phyloP scores from a whole-genome alignment of 2,329 filamentous ascomycete species.

The Fusarium anthophilum region DNA sequence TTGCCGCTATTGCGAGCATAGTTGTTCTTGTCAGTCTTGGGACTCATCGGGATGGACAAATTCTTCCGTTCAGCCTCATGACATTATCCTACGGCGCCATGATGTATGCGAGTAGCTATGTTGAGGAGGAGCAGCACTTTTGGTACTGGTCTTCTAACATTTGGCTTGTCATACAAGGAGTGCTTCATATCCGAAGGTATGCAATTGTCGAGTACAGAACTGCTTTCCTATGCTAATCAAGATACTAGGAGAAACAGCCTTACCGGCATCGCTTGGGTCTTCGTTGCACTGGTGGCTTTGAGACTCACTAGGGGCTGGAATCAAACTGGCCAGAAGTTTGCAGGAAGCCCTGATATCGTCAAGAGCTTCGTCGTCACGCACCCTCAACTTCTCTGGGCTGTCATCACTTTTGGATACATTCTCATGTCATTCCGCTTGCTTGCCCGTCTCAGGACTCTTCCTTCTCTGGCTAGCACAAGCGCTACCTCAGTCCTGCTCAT shows the following conservation, averaged over 20 bases:
- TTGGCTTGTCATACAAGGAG: slow-evolving; percentile 69
- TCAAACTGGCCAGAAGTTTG: slow-evolving; percentile 95
- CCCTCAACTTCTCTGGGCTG: slow-evolving; percentile 75
- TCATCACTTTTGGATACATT: slow-evolving; percentile 76
- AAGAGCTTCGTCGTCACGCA: slow-evolving; percentile 73
- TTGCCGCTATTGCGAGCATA: slow-evolving; percentile 42
- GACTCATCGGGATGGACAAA: slow-evolving; percentile 12
- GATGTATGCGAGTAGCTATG: slow-evolving; percentile 98
- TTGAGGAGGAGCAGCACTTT: slow-evolving; percentile 98
- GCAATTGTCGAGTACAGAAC: background rate
- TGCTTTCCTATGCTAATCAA: slow-evolving; percentile 2
- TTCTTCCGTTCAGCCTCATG: slow-evolving; percentile 59
- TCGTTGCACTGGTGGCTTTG: slow-evolving; percentile 66
- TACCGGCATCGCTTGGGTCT: slow-evolving; percentile 45
- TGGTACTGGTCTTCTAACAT: slow-evolving; percentile 91
- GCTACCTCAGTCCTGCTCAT: slow-evolving; percentile 55
- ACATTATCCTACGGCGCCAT: slow-evolving; percentile 77
- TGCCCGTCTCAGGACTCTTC: slow-evolving; percentile 53
- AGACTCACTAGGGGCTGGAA: slow-evolving; percentile 86
- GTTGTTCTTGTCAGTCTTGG: slow-evolving; percentile 21
- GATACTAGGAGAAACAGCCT: slow-evolving; percentile 40
- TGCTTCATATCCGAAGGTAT: slow-evolving; percentile 57
- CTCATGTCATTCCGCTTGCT: slow-evolving; percentile 62
- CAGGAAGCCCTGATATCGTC: slow-evolving; percentile 88
- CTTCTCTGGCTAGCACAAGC: slow-evolving; percentile 53